phyloP scores from a whole-genome alignment of 1,284 basidiomycete species.

The Cutaneotrichosporon arboriforme region DNA sequence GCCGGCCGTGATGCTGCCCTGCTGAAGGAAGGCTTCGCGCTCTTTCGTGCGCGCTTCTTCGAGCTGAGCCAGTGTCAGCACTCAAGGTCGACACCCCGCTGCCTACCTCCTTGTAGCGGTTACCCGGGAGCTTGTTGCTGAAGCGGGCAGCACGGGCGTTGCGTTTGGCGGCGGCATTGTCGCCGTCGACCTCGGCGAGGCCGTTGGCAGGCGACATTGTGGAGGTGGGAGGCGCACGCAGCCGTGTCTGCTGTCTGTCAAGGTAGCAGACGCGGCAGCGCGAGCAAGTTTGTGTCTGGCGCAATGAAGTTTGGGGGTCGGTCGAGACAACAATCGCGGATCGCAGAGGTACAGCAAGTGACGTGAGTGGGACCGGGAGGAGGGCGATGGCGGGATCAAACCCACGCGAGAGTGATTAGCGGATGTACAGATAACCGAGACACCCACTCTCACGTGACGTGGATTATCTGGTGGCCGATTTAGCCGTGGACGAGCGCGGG shows the following conservation, averaged over 20 bases:
- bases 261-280: conserved; percentile 5
- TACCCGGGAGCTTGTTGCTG: conserved; percentile 41
- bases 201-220: neutral
- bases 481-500: too few relatives aligned
- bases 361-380: too few relatives aligned
- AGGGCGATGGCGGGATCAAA: too few relatives aligned
- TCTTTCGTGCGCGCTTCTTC: conserved; percentile 61
- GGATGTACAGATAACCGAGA: too few relatives aligned
- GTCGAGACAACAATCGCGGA: neutral
- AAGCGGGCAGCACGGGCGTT: conserved; percentile 42
- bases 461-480: too few relatives aligned
- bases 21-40: conserved; percentile 68
- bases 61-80: conserved; percentile 40
- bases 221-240: neutral
- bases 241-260: conserved; percentile 4
- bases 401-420: too few relatives aligned
- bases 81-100: neutral
- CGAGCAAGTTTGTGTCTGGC: neutral
- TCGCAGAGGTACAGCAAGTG: too few relatives aligned
- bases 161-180: conserved; percentile 28
- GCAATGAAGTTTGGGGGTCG: too few relatives aligned
- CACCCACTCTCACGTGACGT: too few relatives aligned
- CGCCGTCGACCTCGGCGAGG: conserved; percentile 29
- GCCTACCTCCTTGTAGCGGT: conserved; percentile 45
- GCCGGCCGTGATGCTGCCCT: conserved; percentile 83